Conservation (phyloP, 2,329 filamentous ascomycete species). For the Cladosporium velox region DNA sequence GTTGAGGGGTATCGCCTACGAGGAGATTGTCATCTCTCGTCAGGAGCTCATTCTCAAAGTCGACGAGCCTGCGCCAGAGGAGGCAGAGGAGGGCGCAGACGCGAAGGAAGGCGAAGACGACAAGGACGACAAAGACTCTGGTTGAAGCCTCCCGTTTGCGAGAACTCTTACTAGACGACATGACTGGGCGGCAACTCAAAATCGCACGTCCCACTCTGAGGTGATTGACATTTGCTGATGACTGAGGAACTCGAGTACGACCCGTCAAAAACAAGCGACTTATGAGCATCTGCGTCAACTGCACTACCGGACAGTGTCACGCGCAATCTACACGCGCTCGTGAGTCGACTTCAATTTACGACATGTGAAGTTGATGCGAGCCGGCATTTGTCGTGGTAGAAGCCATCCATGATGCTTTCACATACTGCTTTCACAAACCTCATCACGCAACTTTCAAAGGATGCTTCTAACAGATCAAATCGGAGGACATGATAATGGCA, state of each 20-base stretch:
- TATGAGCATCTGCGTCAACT: neutral
- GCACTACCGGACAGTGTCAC: neutral
- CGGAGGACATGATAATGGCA: neutral
- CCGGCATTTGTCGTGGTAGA: neutral
- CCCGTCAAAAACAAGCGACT: neutral
- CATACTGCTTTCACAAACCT: neutral
- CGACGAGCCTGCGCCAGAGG: neutral
- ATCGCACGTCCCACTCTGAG: neutral
- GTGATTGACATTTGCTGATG: neutral
- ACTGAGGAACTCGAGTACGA: neutral
- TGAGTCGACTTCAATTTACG: neutral
- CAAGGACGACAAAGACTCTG: neutral
- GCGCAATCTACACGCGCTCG: neutral
- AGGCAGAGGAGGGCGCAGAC: neutral
- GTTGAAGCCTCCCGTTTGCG: neutral
- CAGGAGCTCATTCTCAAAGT: slow-evolving; percentile 4
- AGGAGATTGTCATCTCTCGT: slow-evolving; percentile 12
- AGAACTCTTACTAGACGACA: neutral
- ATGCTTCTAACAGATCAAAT: neutral
- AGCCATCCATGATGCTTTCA: neutral
- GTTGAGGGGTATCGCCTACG: slow-evolving; percentile 16
- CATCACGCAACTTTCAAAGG: neutral
- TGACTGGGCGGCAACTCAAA: neutral
- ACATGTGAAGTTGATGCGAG: no score
- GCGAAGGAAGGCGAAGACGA: neutral